Base-by-base conservation (phyloP, 345 rosid species). In the Gossypium australe region DNA sequence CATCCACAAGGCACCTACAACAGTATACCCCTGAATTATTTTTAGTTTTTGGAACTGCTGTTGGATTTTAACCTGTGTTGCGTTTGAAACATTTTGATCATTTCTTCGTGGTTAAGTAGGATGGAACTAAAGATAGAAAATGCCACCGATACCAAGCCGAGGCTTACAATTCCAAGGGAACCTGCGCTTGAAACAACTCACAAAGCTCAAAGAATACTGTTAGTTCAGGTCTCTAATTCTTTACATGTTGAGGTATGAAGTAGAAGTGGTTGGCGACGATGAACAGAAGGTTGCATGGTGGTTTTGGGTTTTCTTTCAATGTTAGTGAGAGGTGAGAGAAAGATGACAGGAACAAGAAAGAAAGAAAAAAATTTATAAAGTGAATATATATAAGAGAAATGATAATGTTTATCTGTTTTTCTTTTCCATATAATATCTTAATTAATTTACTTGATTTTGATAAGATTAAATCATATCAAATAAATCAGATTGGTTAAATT, bases 121-220 rank as follows among this genome's bases (percentile, higher is more conserved):
- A 87, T 57, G 86, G 70, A 49, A 55, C 75, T 74, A 60, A 72
- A 57, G 94, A 88, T 71, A 87, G 75, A 34, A 83, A 82, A 49
- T 75, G 75, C 73, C 25, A 74, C 67, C 24, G 77, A 71, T 70
- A 70, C 77, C 14, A 92, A 80, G 84, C 80, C 81, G 66, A 89
- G 83, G 85, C 78, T 87, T 67, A 96, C 99, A 63, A 78, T 93
- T 83, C 99, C 98, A 8, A 89, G 89, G 59, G 98, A 88, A 79
- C 98, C 98, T 75, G 95, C 84, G 69, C 89, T 96, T 75, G 97
- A 88, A 84, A 96, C 99, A 73, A 88, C 95, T 14, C 80, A 81
- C 25, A 87, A 97, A 84, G 93, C 97, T 44, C 91, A 88, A 61
- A 90, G 93, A 80, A 85, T 77, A 75, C 80, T 93, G 99, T 93